phyloP scores from a whole-genome alignment of 2,329 filamentous ascomycete species.

The Penicillium frequentans region DNA sequence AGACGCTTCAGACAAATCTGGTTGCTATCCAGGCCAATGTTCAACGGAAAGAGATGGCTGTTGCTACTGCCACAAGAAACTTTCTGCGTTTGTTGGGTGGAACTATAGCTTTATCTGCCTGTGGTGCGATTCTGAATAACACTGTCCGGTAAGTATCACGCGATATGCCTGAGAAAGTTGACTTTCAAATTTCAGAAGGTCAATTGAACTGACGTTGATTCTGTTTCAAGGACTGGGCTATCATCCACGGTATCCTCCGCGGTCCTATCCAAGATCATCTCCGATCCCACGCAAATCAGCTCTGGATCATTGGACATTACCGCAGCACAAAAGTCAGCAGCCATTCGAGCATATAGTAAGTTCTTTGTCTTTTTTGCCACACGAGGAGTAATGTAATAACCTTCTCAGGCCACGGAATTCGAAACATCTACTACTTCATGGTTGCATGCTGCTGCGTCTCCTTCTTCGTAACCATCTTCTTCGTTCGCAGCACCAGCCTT shows the following conservation, averaged over 20 bases:
- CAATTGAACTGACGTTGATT: neutral
- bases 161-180: too few species aligned
- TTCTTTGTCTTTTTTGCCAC: neutral
- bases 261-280: neutral
- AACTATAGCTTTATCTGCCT: conserved; percentile 1
- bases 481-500: conserved; percentile 1
- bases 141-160: neutral
- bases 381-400: neutral
- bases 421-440: conserved; percentile 6
- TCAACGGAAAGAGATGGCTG: conserved; percentile 3
- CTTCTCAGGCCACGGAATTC: neutral
- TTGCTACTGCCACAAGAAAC: conserved; percentile 1
- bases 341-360: conserved; percentile 2
- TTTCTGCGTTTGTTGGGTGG: conserved; percentile 1
- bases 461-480: neutral
- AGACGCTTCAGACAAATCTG: conserved; percentile 2
- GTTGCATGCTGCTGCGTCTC: conserved; percentile 1
- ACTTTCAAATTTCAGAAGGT: neutral
- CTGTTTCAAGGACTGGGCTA: neutral
- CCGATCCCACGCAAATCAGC: conserved; percentile 1
- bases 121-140: conserved; percentile 4
- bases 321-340: neutral
- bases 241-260: neutral
- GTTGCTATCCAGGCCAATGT: conserved; percentile 5
- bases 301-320: neutral